Evolutionary conservation across 768 basidiomycete species (phyloP), one percentile per base, ranked within the genome.

Genomic region (Russula ochroleuca): DNA sequence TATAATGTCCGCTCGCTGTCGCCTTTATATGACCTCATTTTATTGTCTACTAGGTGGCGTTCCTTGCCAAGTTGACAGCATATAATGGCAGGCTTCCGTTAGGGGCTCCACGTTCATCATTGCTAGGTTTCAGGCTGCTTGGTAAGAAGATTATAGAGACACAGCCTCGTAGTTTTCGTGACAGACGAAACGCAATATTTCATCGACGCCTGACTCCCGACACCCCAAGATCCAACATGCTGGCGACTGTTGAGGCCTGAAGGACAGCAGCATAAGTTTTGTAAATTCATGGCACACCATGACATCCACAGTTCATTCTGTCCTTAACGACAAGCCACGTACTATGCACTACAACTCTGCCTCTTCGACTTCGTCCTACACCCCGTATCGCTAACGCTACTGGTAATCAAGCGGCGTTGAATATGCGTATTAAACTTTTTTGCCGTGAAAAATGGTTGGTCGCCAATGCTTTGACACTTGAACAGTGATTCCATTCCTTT

Each of bases 1-100:
- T 28, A n/a, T 57, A 57, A 52, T 59, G 25, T 52, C 50, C 51
- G 62, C 50, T 47, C 43, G 23, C 28, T 47, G 51, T 54, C 43
- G 38, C 31, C 40, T 19, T 41, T 53, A 37, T 19, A 38, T 62
- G 41, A 52, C 43, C 43, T 43, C 62, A 38, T 43, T 41, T 52
- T 21, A 58, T 51, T 17, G 37, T 28, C 33, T 41, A 11, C 17
- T 55, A 50, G 41, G 50, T 63, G 56, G 62, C 57, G 51, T 53
- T 53, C 37, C 51, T 57, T 47, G 43, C 35, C 23, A 19, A 51
- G 11, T 38, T 35, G 35, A 10, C 38, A 28, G 25, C 28, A 25
- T 28, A 31, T 41, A n/a, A 2, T 41, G 19, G 31, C 43, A 57
- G 6, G 9, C 43, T 53, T 59, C 35, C 47, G 35, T 53, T 52